A percentile compares a stretch with the other conserved stretches of the same genome.
These are phyloP conservation scores for Schizothecium vesticola DNA, from an alignment of 495 filamentous ascomycete species.

Conservation along the genomic window DNA sequence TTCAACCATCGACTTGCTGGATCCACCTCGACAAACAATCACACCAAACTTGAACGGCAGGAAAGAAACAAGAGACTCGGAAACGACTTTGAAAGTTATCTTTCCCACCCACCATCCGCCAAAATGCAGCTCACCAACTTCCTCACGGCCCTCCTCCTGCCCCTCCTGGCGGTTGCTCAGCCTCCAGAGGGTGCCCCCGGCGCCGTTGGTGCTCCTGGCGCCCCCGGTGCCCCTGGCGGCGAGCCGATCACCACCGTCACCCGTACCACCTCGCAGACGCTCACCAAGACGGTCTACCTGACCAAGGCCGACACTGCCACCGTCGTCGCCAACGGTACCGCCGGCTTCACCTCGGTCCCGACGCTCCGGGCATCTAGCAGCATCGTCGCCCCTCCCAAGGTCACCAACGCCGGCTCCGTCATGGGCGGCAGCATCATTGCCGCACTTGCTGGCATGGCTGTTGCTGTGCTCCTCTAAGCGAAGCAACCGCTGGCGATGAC, in stretches of 20 bases:
- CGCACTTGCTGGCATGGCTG: conserved; percentile 40
- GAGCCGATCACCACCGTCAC: conserved; percentile 32
- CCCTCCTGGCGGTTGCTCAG: conserved; percentile 35
- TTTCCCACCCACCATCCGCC: conserved; percentile 8
- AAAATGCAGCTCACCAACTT: conserved; percentile 29
- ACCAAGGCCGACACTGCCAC: conserved; percentile 24
- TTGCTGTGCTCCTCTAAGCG: conserved; percentile 41
- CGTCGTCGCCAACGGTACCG: conserved; percentile 23
- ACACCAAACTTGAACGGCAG: background rate
- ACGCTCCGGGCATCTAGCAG: conserved; percentile 20
- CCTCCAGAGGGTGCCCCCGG: conserved; percentile 11
- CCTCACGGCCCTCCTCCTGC: conserved; percentile 39
- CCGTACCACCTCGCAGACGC: conserved; percentile 44
- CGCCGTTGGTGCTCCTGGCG: too few relatives aligned
- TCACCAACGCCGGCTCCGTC: conserved; percentile 30
- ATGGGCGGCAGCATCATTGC: conserved; percentile 36
- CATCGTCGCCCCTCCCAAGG: conserved; percentile 16
- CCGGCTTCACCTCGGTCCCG: conserved; percentile 21
- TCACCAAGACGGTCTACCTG: conserved; percentile 50
- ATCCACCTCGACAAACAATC: background rate
- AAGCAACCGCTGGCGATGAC: conserved; percentile 10
- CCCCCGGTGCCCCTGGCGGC: background rate
- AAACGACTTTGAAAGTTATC: conserved; percentile 2
- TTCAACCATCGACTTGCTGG: conserved; percentile 18
- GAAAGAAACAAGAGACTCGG: background rate